Conservation (phyloP, 345 rosid genomes). For the Conringia planisiliqua region DNA sequence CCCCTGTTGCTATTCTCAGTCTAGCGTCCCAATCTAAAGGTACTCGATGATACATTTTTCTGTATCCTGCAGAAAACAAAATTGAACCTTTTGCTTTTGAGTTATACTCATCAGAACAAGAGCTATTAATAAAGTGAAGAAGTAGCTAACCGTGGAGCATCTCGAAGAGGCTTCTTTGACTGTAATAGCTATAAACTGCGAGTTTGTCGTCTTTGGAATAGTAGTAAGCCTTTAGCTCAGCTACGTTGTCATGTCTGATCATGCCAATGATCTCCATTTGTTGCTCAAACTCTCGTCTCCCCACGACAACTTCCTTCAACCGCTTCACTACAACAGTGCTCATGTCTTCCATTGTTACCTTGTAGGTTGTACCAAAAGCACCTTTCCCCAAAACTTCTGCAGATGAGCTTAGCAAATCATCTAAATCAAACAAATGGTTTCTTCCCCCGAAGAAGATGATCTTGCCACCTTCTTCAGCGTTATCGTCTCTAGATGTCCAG, state of each 20-base stretch:
- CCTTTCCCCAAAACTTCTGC: slow-evolving; percentile 88
- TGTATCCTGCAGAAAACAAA: slow-evolving; percentile 17
- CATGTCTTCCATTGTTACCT: slow-evolving; percentile 44
- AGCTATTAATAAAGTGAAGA: not conserved
- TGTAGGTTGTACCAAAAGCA: slow-evolving; percentile 75
- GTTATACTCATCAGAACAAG: not conserved
- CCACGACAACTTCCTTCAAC: slow-evolving; percentile 72
- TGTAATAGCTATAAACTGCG: slow-evolving; percentile 70
- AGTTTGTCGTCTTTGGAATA: slow-evolving; percentile 88
- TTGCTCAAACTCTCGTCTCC: slow-evolving; percentile 87
- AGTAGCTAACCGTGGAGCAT: slow-evolving; percentile 65
- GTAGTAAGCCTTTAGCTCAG: slow-evolving; percentile 82
- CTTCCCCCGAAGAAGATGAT: slow-evolving; percentile 79
- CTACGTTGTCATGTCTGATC: slow-evolving; percentile 73
- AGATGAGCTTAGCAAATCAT: slow-evolving; percentile 89
- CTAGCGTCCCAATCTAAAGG: slow-evolving; percentile 74
- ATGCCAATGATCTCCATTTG: slow-evolving; percentile 86
- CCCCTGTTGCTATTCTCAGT: slow-evolving; percentile 64
- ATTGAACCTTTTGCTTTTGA: not conserved
- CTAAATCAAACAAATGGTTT: slow-evolving; percentile 73
- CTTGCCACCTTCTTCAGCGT: slow-evolving; percentile 53
- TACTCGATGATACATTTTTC: slow-evolving; percentile 44
- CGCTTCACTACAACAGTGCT: slow-evolving; percentile 83
- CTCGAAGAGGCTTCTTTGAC: slow-evolving; percentile 64
- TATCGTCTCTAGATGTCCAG: slow-evolving; percentile 62